Evolutionary conservation across 371 early-diverging fungal species (phyloP), one percentile per base, ranked within the genome.

Genomic region (Actinomucor elegans): DNA sequence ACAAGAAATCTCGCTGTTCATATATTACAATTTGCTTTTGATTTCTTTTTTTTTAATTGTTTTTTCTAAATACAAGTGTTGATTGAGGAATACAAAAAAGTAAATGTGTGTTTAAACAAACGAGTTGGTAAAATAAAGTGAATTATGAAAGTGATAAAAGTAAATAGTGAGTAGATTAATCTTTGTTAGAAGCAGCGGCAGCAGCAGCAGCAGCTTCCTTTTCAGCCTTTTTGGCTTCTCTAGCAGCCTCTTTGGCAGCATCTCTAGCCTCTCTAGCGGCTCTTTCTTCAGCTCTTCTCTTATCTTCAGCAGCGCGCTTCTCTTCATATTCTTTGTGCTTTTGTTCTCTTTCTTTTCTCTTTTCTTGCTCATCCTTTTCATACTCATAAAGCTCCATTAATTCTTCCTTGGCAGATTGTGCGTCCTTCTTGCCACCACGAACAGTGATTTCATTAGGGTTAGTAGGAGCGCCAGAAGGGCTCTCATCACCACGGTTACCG

Each of bases 341-440:
- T 14, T 60, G 67, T 47, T 75, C 75, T 45, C 72, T 66, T 38
- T 71, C 71, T 43, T 69, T 68, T 50, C 72, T 64, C 58, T 75
- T 71, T 32, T 50, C 67, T 35, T 66, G 67, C 32, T 87, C 83
- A 57, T 88, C 90, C 52, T 76, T 72, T 60, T 90, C 92, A 57
- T 88, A 90, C 27, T 85, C 90, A 26, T 88, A 80, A 29, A 91
- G 71, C 55, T 91, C 91, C 57, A 85, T 48, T 24, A 93, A 73
- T 67, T 92, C 92, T 53, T 77, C 80, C 77, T 85, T 84, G 51
- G 91, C 92, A 27, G 75, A 67, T 6, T 80, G 72, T 40, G 88
- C 86, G 32, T 88, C 91, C 75, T 80, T 86, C 67, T 84, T 85
- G 18, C 88, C 81, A 48, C 92, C 92, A 28, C 81, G 82, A 46